phyloP scores from a whole-genome alignment of 768 basidiomycete species.

The Punctularia strigosozonata region DNA sequence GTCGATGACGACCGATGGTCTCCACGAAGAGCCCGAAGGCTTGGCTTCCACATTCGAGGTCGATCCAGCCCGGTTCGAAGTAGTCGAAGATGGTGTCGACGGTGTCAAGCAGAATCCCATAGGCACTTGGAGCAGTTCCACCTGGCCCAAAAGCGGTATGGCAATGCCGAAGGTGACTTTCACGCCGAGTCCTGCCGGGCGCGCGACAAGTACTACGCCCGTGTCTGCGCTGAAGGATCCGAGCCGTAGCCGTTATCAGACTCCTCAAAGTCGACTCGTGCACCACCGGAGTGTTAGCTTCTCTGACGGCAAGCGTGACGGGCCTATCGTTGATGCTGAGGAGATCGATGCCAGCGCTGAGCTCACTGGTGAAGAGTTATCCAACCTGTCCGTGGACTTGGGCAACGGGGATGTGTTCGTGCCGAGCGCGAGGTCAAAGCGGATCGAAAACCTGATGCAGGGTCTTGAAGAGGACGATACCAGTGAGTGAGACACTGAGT shows the following conservation, averaged over 20 bases:
- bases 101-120: no score
- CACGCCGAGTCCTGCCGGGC: no score
- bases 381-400: constrained; percentile 4
- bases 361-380: no score
- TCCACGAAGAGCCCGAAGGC: not conserved
- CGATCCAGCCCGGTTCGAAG: no score
- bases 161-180: constrained; percentile 24
- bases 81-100: no score
- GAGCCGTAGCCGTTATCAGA: constrained; percentile 35
- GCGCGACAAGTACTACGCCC: constrained; percentile 40
- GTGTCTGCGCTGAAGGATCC: constrained; percentile 44
- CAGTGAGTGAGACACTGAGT: constrained; percentile 28
- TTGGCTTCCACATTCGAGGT: no score
- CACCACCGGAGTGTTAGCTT: constrained; percentile 90
- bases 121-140: no score
- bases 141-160: no score
- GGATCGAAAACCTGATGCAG: constrained; percentile 73
- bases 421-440: constrained; percentile 61
- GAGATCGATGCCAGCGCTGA: constrained; percentile 11
- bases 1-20: not conserved
- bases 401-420: constrained; percentile 20
- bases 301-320: constrained; percentile 85
- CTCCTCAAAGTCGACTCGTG: constrained; percentile 35
- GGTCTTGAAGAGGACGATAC: constrained; percentile 60
- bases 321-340: constrained; percentile 78